A percentile compares a stretch with the other conserved stretches of the same genome.
phyloP scores from a whole-genome alignment of 2,329 filamentous ascomycete genomes.

The Ceratocystis cubensis region DNA sequence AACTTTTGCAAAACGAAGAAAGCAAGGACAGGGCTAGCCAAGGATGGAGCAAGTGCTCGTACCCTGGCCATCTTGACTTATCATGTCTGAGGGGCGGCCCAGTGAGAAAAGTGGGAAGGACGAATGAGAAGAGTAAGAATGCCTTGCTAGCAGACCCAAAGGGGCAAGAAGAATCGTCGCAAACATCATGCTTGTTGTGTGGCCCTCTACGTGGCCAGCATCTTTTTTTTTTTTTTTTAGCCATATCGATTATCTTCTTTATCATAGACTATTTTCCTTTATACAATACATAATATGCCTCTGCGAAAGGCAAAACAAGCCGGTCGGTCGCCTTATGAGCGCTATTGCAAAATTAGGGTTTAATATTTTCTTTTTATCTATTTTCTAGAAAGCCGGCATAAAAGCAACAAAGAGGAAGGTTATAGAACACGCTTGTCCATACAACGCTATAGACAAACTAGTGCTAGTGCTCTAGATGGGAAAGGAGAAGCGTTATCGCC shows the following conservation, averaged over 20 bases:
- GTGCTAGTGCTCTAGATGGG: background rate
- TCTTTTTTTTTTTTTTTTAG: no score
- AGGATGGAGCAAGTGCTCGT: background rate
- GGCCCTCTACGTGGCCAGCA: no score
- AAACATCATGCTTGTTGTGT: background rate
- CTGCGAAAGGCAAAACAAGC: background rate
- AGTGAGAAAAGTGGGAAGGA: background rate
- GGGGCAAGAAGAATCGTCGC: background rate
- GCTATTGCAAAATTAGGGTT: background rate
- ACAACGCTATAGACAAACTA: background rate
- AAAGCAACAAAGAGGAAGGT: background rate
- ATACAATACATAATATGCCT: no score
- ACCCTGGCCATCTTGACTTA: background rate
- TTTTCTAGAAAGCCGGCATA: background rate
- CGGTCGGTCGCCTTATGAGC: background rate
- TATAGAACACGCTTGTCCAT: background rate
- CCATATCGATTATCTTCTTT: background rate
- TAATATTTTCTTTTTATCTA: background rate
- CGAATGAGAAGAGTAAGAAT: background rate
- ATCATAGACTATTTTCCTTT: no score
- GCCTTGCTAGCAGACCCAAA: background rate
- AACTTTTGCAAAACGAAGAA: background rate
- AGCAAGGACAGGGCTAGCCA: background rate
- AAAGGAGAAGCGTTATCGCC: background rate
- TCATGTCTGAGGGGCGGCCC: background rate